These are phyloP conservation scores for Colletotrichum truncatum DNA, from an alignment of 2,329 filamentous ascomycete genomes.

Conservation along the genomic window DNA sequence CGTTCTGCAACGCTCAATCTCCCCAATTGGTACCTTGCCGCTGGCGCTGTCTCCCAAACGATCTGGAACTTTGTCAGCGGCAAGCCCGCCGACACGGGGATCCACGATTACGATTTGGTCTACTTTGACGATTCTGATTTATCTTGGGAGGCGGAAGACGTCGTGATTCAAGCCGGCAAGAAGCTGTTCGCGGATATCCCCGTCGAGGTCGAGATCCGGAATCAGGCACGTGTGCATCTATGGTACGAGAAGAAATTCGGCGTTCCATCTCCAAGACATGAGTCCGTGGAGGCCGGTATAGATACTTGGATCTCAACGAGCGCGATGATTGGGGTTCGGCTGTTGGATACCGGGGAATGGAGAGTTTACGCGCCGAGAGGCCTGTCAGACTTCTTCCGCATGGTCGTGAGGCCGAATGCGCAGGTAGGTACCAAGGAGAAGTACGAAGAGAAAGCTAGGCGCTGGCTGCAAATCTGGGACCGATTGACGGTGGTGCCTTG, in stretches of 20 bases:
- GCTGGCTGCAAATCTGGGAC: conserved; percentile 43
- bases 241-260: conserved; percentile 46
- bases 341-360: conserved; percentile 38
- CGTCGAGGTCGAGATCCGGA: conserved; percentile 46
- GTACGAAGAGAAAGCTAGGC: conserved; percentile 41
- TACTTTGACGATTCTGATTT: conserved; percentile 44
- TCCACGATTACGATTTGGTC: conserved; percentile 47
- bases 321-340: conserved; percentile 42
- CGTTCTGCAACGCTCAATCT: conserved; percentile 37
- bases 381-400: conserved; percentile 44
- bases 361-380: conserved; percentile 46
- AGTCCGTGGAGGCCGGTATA: conserved; percentile 43
- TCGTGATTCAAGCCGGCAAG: conserved; percentile 40
- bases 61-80: conserved; percentile 46
- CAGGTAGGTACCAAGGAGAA: conserved; percentile 36
- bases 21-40: conserved; percentile 47
- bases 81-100: conserved; percentile 41
- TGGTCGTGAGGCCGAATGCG: conserved; percentile 44
- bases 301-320: conserved; percentile 45
- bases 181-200: conserved; percentile 41
- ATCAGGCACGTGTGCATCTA: conserved; percentile 48
- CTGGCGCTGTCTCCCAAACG: conserved; percentile 46
- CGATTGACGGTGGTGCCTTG: conserved; percentile 38
- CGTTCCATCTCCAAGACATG: conserved; percentile 38
- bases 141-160: conserved; percentile 47